These are phyloP conservation scores for Pezicula radicicola DNA, from an alignment of 2,329 filamentous ascomycete genomes.

Conservation along the genomic window DNA sequence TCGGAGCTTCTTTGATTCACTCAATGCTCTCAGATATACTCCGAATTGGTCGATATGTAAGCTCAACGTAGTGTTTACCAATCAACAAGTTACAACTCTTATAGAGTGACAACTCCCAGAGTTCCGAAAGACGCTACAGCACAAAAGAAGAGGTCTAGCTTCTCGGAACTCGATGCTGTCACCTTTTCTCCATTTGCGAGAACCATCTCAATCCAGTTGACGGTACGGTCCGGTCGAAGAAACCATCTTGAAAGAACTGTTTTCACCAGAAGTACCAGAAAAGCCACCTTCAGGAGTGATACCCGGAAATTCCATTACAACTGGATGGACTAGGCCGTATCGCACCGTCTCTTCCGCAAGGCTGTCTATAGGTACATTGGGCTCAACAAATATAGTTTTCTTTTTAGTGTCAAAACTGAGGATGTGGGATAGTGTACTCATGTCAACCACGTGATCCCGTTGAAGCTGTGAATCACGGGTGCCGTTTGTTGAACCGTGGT, in stretches of 20 bases:
- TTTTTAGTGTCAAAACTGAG: slow-evolving; percentile 36
- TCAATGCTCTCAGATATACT: slow-evolving; percentile 41
- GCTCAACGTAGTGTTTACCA: slow-evolving; percentile 52
- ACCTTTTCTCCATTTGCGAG: slow-evolving; percentile 54
- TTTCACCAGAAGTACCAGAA: slow-evolving; percentile 64
- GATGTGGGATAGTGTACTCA: slow-evolving; percentile 44
- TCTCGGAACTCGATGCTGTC: slow-evolving; percentile 41
- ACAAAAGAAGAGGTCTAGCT: slow-evolving; percentile 54
- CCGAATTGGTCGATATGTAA: slow-evolving; percentile 47
- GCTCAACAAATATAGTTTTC: slow-evolving; percentile 54
- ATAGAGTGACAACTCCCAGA: slow-evolving; percentile 56
- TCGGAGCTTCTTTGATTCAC: slow-evolving; percentile 28
- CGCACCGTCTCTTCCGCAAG: slow-evolving; percentile 55
- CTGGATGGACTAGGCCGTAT: slow-evolving; percentile 55
- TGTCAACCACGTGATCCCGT: slow-evolving; percentile 41
- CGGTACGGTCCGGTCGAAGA: slow-evolving; percentile 63
- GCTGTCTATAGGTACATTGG: slow-evolving; percentile 66
- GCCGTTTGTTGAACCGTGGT: slow-evolving; percentile 21
- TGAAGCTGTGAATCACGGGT: slow-evolving; percentile 41
- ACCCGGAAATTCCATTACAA: slow-evolving; percentile 70
- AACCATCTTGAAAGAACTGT: slow-evolving; percentile 64
- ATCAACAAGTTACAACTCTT: slow-evolving; percentile 54
- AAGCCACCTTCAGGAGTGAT: slow-evolving; percentile 69
- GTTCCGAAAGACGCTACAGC: slow-evolving; percentile 59
- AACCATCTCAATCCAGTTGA: slow-evolving; percentile 62